These are phyloP conservation scores for Amaranthus tricolor DNA, from an alignment of 179 eudicot genomes.

Conservation along the genomic window DNA sequence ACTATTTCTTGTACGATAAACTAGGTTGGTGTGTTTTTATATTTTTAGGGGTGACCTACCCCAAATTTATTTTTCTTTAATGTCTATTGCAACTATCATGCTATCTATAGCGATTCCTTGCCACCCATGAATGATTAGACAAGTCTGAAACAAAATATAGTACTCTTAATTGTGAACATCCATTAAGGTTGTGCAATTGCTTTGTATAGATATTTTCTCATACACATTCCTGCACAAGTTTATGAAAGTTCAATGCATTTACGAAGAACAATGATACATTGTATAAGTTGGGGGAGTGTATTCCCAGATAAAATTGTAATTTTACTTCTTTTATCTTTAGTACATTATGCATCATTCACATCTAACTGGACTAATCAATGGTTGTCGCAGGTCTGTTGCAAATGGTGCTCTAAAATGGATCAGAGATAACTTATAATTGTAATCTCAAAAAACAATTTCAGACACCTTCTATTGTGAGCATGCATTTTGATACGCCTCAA, in stretches of 20 bases:
- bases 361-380: slow-evolving; percentile 2
- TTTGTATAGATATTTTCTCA: background rate
- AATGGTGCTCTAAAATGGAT: slow-evolving; percentile 86
- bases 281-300: background rate
- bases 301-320: background rate
- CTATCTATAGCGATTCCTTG: too few relatives aligned
- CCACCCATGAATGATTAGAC: too few relatives aligned
- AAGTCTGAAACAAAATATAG: too few relatives aligned
- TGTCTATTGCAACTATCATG: too few relatives aligned
- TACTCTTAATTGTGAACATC: too few relatives aligned
- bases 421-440: slow-evolving; percentile 55
- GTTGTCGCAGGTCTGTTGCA: slow-evolving; percentile 67
- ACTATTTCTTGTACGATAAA: too few relatives aligned
- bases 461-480: slow-evolving; percentile 4
- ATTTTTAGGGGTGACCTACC: too few relatives aligned
- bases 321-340: background rate
- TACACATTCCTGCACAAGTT: background rate
- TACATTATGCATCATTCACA: background rate
- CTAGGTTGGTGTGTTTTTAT: too few relatives aligned
- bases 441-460: background rate
- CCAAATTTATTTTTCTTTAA: too few relatives aligned
- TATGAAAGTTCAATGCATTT: too few relatives aligned
- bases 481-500: slow-evolving; percentile 18
- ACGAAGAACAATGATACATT: background rate
- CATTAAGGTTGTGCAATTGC: background rate